Conservation (phyloP, 805 yeast genomes). For the Starmera quercuum region DNA sequence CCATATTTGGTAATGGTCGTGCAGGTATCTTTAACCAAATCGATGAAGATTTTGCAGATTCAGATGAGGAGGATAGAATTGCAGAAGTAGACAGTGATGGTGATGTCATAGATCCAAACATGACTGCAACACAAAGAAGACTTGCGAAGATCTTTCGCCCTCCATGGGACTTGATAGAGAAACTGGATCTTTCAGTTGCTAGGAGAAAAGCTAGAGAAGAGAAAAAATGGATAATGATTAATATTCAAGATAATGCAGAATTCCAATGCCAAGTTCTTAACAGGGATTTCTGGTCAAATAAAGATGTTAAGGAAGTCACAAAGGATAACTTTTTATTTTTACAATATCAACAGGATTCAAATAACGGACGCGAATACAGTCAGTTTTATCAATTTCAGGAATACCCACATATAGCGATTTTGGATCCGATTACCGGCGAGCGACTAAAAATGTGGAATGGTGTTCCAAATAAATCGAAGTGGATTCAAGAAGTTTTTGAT, state of each 20-base stretch:
- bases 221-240: constrained; percentile 78
- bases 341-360: constrained; percentile 77
- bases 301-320: constrained; percentile 55
- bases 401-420: constrained; percentile 83
- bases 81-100: constrained; percentile 29
- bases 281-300: constrained; percentile 86
- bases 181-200: constrained; percentile 64
- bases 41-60: constrained; percentile 5
- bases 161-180: constrained; percentile 83
- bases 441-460: constrained; percentile 71
- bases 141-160: constrained; percentile 84
- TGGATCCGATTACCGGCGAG: constrained; percentile 96
- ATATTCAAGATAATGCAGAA: constrained; percentile 79
- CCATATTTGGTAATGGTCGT: constrained; percentile 26
- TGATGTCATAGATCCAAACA: constrained; percentile 10
- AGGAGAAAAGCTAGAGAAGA: constrained; percentile 53
- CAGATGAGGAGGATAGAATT: constrained; percentile 25
- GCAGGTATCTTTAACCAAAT: constrained; percentile 19
- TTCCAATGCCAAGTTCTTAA: constrained; percentile 86
- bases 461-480: constrained; percentile 51
- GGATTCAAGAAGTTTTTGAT: constrained; percentile 61
- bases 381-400: constrained; percentile 64
- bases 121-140: constrained; percentile 45
- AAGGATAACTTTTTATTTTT: constrained; percentile 68
- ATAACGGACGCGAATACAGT: constrained; percentile 61